These are phyloP conservation scores for Ramicandelaber brevisporus DNA, from an alignment of 192 early-diverging fungal genomes.

Conservation along the genomic window DNA sequence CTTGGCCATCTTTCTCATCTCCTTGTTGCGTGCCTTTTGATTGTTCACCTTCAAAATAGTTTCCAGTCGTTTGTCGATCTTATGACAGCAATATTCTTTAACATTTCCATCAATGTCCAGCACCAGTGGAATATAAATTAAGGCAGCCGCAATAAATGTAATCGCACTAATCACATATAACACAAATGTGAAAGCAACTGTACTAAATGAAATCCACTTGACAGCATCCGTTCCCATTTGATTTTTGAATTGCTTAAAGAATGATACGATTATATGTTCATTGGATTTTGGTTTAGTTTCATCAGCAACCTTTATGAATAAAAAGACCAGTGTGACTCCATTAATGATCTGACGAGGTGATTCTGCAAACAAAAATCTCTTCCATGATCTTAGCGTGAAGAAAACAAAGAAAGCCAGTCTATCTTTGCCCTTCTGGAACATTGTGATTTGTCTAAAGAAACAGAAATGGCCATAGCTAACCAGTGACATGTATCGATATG, in stretches of 20 bases:
- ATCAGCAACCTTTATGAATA: constrained; percentile 8
- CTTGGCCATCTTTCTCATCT: no score
- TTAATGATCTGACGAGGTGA: constrained; percentile 52
- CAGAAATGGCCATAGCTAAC: constrained; percentile 56
- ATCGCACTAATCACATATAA: constrained; percentile 30
- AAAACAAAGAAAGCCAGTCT: constrained; percentile 61
- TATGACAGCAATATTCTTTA: constrained; percentile 73
- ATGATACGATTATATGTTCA: no score
- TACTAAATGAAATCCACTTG: constrained; percentile 1
- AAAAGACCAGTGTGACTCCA: constrained; percentile 19
- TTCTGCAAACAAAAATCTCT: constrained; percentile 57
- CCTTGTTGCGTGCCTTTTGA: constrained; percentile 1
- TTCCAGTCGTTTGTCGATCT: constrained; percentile 49
- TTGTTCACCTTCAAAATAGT: constrained; percentile 2
- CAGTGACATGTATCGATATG: constrained; percentile 51
- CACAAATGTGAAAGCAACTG: constrained; percentile 32
- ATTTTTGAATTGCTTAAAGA: no score
- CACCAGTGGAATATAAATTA: constrained; percentile 55
- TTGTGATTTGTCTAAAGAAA: constrained; percentile 46
- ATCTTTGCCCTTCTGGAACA: constrained; percentile 32
- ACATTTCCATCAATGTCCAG: constrained; percentile 59
- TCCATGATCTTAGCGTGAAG: constrained; percentile 70
- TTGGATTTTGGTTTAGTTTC: no score
- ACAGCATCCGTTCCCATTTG: no score
- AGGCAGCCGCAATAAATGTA: constrained; percentile 23